These are phyloP conservation scores for Zygosaccharomyces bisporus DNA, from an alignment of 805 yeast species.

Conservation along the genomic window DNA sequence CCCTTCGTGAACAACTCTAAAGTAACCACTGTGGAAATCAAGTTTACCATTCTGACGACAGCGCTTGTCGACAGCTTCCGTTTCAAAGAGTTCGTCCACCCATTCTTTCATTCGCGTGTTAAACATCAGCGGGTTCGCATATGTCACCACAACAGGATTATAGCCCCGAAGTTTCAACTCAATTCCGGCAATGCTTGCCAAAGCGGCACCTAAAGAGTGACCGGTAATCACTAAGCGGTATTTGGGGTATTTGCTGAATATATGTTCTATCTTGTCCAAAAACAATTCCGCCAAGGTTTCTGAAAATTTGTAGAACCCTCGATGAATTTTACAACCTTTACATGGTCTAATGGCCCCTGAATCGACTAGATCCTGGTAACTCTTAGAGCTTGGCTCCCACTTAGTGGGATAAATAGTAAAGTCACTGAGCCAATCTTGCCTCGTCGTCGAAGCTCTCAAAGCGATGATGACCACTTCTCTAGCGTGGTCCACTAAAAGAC, in stretches of 20 bases:
- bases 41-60: constrained; percentile 29
- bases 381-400: constrained; percentile 44
- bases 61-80: constrained; percentile 31
- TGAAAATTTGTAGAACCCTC: constrained; percentile 55
- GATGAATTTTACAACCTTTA: constrained; percentile 54
- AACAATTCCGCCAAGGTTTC: constrained; percentile 40
- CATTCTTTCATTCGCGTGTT: constrained; percentile 47
- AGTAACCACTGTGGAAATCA: constrained; percentile 38
- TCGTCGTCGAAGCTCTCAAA: constrained; percentile 62
- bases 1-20: constrained; percentile 53
- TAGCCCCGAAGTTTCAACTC: constrained; percentile 55
- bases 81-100: constrained; percentile 49
- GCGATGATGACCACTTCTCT: constrained; percentile 44
- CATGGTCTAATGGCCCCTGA: constrained; percentile 38
- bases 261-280: constrained; percentile 36
- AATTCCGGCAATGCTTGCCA: constrained; percentile 58
- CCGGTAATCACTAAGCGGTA: constrained; percentile 58
- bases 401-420: constrained; percentile 44
- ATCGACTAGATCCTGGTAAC: constrained; percentile 24
- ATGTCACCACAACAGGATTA: constrained; percentile 53
- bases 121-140: constrained; percentile 65
- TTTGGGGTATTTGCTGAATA: constrained; percentile 41
- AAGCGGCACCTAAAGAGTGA: constrained; percentile 75
- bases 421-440: constrained; percentile 61
- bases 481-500: constrained; percentile 47